Evolutionary conservation across 2,329 filamentous ascomycete species (phyloP), one percentile per base, ranked within the genome.

Genomic region (Pyrenophora teres): DNA sequence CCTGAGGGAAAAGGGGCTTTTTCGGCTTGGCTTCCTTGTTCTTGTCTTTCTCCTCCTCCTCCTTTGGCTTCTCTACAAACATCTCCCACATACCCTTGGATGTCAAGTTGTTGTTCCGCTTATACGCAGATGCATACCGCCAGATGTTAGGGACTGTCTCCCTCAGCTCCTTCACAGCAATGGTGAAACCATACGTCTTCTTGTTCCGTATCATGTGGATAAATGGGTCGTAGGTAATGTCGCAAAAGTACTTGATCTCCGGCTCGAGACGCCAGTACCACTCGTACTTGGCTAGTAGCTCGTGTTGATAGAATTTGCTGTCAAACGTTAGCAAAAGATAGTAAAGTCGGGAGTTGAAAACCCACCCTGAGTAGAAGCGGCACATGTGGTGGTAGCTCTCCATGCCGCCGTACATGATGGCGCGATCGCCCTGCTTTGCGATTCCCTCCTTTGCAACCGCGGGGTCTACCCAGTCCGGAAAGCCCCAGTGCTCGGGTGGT

Each of bases 191-290:
- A 66, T 99, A 99, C 0, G 93, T 97, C 80, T 99, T 99, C 79
- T 97, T 97, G 60, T 84, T 77, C 63, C 92, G 87, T 55, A 90
- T 90, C 94, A 99, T 99, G 74, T 92, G 87, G 54, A 94, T 81
- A 80, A 99, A 99, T 1, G 94, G 94, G 74, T 99, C 94, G 71
- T 99, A 99, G 60, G 94, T 99, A 64, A 99, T 97, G 73, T 99
- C 94, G 76, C 94, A 99, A 79, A 99, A 99, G 79, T 97, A 99
- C 79, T 93, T 97, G 84, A 99, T 97, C 77, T 99, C 94, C 60
- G 94, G 94, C 81, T 99, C 94, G 65, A 99, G 81, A 59, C 94
- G 91, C 94, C 94, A 99, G 80, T 99, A 99, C 94, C 94, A 99
- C 72, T 97, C 92, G 77, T 97, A 99, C 76, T 97, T 97, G 71